phyloP scores from a whole-genome alignment of 2,329 filamentous ascomycete species.

The Fusarium odoratissimum region DNA sequence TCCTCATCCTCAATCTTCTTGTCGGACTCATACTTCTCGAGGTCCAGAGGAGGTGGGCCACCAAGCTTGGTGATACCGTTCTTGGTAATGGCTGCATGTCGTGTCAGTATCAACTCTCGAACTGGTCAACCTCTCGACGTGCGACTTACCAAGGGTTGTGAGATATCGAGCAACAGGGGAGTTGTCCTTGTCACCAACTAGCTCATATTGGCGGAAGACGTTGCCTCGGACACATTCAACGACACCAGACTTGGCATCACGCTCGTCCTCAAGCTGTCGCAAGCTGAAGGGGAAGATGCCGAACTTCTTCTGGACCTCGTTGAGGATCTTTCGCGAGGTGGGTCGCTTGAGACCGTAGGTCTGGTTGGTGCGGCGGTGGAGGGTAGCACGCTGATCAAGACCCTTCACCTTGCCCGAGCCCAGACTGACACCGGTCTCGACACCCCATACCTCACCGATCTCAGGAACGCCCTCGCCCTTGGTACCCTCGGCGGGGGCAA shows the following conservation, averaged over 20 bases:
- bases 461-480: slow-evolving; percentile 93
- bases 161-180: slow-evolving; percentile 86
- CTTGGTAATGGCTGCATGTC: slow-evolving; percentile 85
- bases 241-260: slow-evolving; percentile 93
- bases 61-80: slow-evolving; percentile 92
- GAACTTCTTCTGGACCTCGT: slow-evolving; percentile 97
- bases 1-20: slow-evolving; percentile 99
- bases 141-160: slow-evolving; percentile 88
- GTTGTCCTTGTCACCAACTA: slow-evolving; percentile 92
- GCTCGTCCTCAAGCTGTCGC: slow-evolving; percentile 96
- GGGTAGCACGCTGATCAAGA: slow-evolving; percentile 85
- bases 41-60: slow-evolving; percentile 78
- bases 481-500: slow-evolving; percentile 85
- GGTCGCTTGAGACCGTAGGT: slow-evolving; percentile 95
- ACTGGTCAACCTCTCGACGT: background rate
- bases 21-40: slow-evolving; percentile 88
- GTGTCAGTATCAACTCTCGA: slow-evolving; percentile 17
- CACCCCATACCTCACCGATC: slow-evolving; percentile 94
- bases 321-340: slow-evolving; percentile 90
- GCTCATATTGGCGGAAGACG: slow-evolving; percentile 95
- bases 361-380: slow-evolving; percentile 91
- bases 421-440: slow-evolving; percentile 92
- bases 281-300: slow-evolving; percentile 98
- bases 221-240: slow-evolving; percentile 95
- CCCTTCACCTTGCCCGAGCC: slow-evolving; percentile 96